Evolutionary conservation across 306 rosid genomes (phyloP).

Genomic region (Quercus robur): DNA sequence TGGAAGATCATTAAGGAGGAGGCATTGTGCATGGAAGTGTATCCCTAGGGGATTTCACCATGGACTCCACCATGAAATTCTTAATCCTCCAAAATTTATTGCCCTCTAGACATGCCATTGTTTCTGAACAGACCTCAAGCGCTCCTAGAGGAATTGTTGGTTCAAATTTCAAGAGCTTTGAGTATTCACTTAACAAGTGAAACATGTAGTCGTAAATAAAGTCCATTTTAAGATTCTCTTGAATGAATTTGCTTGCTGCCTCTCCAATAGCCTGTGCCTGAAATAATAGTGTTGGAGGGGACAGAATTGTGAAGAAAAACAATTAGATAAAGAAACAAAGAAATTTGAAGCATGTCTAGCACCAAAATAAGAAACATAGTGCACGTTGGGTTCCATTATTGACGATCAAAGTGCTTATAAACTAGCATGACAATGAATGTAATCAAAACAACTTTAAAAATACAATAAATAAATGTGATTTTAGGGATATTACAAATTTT

Average conservation of each 20-base stretch:
- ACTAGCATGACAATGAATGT: too few species aligned
- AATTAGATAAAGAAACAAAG: too few species aligned
- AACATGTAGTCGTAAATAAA: conserved; percentile 51
- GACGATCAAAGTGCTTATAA: too few species aligned
- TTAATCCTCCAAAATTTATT: conserved; percentile 5
- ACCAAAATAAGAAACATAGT: too few species aligned
- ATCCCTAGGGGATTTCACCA: conserved; percentile 35
- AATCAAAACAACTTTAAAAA: too few species aligned
- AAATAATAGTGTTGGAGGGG: too few species aligned
- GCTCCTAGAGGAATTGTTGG: conserved; percentile 39
- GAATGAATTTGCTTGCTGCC: conserved; percentile 25
- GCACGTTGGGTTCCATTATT: too few species aligned
- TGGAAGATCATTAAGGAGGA: conserved; percentile 26
- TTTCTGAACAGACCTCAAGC: conserved; percentile 37
- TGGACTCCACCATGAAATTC: conserved; percentile 26
- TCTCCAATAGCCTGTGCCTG: conserved; percentile 31
- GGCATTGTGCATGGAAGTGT: conserved; percentile 40
- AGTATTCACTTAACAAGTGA: conserved; percentile 32
- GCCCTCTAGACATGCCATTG: conserved; percentile 6
- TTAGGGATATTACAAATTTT: too few species aligned
- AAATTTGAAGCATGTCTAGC: background rate
- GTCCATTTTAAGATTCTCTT: conserved; percentile 39
- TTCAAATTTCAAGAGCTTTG: conserved; percentile 37
- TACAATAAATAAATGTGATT: too few species aligned
- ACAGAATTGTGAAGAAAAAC: too few species aligned